Evolutionary conservation across 345 rosid genomes (phyloP).

Genomic region (Aquilaria malaccensis): DNA sequence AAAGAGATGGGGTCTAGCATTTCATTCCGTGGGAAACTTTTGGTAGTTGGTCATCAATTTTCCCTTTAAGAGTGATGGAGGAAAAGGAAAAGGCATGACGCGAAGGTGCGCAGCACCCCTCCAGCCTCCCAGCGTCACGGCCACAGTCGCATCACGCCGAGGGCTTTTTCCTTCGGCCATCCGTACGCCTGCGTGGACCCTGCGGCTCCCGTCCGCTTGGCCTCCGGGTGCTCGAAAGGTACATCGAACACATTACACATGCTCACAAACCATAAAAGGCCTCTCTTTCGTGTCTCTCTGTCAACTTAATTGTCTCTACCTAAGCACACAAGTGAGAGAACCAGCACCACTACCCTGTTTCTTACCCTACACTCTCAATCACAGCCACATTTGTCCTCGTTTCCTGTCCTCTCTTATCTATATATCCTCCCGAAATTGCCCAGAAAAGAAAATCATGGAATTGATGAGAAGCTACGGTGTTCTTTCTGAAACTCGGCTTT

Average conservation of each 20-base stretch:
- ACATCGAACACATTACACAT: no score
- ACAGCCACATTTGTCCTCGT: slow-evolving; percentile 12
- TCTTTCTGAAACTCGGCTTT: neutral
- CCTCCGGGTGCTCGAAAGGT: neutral
- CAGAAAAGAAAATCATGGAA: neutral
- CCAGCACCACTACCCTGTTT: neutral
- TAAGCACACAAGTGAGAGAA: neutral
- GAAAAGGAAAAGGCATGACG: neutral
- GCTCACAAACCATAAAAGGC: neutral
- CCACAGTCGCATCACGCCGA: no score
- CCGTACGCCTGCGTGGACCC: neutral
- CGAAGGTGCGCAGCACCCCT: neutral
- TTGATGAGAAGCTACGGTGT: neutral
- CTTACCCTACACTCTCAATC: slow-evolving; percentile 1
- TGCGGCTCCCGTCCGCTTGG: neutral
- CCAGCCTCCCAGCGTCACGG: no score
- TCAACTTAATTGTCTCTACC: slow-evolving; percentile 11
- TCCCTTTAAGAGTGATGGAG: neutral
- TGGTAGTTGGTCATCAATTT: no score
- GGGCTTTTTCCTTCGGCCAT: neutral
- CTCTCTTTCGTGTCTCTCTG: slow-evolving; percentile 1
- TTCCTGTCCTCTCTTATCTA: slow-evolving; percentile 35
- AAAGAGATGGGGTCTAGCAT: no score
- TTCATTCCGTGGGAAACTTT: no score
- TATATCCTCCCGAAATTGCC: slow-evolving; percentile 6